Percentiles rank a stretch among this genome's conserved stretches.
Conservation (phyloP, 2,329 filamentous ascomycete species). For the Thelonectria blattea region DNA sequence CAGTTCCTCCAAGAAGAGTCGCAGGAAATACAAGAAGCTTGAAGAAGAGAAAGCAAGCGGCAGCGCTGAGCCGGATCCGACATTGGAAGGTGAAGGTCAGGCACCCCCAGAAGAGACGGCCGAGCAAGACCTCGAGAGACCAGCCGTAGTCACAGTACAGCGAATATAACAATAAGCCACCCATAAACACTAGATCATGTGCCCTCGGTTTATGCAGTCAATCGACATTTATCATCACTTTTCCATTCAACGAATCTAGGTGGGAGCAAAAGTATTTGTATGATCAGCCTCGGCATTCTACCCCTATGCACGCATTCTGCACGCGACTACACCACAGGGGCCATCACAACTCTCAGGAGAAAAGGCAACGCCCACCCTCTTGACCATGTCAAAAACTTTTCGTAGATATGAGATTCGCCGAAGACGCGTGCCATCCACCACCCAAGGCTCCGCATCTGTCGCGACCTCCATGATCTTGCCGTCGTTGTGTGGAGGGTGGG, state of each 20-base stretch:
- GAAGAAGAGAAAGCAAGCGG: slow-evolving; percentile 51
- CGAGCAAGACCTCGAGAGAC: background rate
- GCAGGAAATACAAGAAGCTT: slow-evolving; percentile 76
- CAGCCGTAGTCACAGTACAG: slow-evolving; percentile 1
- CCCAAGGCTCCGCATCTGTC: slow-evolving; percentile 50
- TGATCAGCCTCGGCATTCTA: slow-evolving; percentile 61
- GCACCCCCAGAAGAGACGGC: background rate
- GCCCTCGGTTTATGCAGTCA: background rate
- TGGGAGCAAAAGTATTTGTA: slow-evolving; percentile 58
- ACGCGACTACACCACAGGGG: slow-evolving; percentile 58
- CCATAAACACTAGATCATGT: background rate
- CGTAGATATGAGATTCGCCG: slow-evolving; percentile 61
- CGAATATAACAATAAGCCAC: slow-evolving; percentile 9
- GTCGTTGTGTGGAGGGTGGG: slow-evolving; percentile 44
- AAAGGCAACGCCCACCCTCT: slow-evolving; percentile 57
- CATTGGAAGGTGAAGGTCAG: background rate
- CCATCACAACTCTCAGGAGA: slow-evolving; percentile 54
- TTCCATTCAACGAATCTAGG: slow-evolving; percentile 43
- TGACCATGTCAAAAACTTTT: slow-evolving; percentile 64
- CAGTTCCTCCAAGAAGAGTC: slow-evolving; percentile 80
- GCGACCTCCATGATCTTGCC: slow-evolving; percentile 54
- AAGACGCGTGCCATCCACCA: slow-evolving; percentile 56
- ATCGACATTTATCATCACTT: slow-evolving; percentile 33
- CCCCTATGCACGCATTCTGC: slow-evolving; percentile 56
- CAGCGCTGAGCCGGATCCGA: background rate